These are phyloP conservation scores for Ophiostoma sp. DNA, from an alignment of 2,329 filamentous ascomycete species.

Conservation along the genomic window DNA sequence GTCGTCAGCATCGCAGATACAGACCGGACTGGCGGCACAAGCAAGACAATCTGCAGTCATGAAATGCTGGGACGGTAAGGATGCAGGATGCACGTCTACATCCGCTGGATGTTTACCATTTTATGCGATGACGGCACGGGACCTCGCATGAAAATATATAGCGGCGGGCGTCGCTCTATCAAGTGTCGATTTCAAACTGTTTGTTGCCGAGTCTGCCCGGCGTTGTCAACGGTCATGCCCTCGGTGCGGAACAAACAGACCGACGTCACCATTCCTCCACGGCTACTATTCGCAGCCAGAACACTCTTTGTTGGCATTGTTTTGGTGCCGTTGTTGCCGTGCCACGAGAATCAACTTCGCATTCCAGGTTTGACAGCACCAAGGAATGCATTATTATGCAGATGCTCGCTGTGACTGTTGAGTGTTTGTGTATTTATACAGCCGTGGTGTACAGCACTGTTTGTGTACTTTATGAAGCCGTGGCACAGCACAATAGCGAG, in stretches of 20 bases:
- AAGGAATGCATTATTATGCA: conserved; percentile 3
- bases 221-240: neutral
- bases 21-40: neutral
- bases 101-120: neutral
- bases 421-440: no score
- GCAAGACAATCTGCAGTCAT: neutral
- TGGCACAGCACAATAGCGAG: no score
- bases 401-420: neutral
- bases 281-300: neutral
- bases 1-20: neutral
- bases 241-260: neutral
- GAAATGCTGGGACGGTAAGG: neutral
- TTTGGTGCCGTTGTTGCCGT: conserved; percentile 3
- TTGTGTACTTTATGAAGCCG: no score
- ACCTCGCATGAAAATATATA: neutral
- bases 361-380: conserved; percentile 5
- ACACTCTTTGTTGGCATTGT: neutral
- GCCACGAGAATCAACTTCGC: neutral
- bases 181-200: neutral
- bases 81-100: neutral
- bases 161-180: neutral
- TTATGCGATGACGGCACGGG: neutral
- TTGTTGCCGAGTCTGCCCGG: neutral
- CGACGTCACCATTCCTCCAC: neutral
- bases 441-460: no score